Base-by-base conservation (phyloP, 176 grass and related monocot species). In the Ampelocalamus luodianensis region DNA sequence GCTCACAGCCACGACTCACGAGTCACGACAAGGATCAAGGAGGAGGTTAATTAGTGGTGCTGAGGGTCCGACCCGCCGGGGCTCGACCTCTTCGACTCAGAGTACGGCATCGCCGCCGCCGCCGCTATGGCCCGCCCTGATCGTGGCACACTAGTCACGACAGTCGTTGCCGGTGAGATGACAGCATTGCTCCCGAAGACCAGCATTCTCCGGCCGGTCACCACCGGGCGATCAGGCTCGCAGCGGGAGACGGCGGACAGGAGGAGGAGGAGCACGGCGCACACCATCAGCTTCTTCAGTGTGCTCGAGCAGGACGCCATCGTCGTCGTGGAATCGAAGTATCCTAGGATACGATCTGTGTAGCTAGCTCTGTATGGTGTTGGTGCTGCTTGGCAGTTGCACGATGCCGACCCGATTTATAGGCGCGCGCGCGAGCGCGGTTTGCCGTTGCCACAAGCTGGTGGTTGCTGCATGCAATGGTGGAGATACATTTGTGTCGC, bases 61-160 rank as follows among this genome's bases (percentile, higher is more conserved):
- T 92, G 87, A 48, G 92, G 92, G 45, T 94, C 87, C 5, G 92
- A 78, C 5, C 92, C 92, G 5, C 87, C 43, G 6, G 87, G 93
- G 81, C 87, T 92, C 24, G 70, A 15, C 79, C 93, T 68, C 65
- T 92, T 94, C 1, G 92, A 94, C 76, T 76, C 85, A 7, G 78
- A 76, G 82, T 43, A 81, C 8, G 64, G 29, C 40, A 12, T 40
- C 3, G 26, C 69, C 45, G 38, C 7, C 45, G 38, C 7, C 46
- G 75, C 18, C 65, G 51, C 61, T 2, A 3, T 10, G 1, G 5
- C 49, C 37, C 27, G 18, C 4, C 5, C 63, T 26, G 40, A 42
- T 14, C 10, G 15, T 20, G 78, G 49, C n/a, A 32, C 29, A 1
- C 50, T 60, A 9, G 3, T 75, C 79, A 8, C 20, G 1, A 15